Percentiles rank a stretch among this genome's conserved stretches.
Conservation (phyloP, 306 rosid genomes). For the Mucuna pruriens region DNA sequence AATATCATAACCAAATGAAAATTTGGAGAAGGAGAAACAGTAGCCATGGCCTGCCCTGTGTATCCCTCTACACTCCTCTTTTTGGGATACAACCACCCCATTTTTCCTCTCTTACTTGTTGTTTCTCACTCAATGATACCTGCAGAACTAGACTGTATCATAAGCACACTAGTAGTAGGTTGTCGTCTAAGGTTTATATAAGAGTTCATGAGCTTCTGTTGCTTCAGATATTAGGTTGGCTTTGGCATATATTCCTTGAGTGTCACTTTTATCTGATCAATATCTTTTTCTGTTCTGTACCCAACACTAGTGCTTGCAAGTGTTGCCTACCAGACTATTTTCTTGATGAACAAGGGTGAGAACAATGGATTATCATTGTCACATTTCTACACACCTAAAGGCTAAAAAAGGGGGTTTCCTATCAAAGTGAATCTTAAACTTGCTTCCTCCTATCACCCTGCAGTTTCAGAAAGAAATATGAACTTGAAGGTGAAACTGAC, state of each 20-base stretch:
- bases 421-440: background rate
- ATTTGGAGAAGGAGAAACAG: slow-evolving; percentile 64
- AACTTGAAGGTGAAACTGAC: background rate
- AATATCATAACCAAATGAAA: slow-evolving; percentile 69
- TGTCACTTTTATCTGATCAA: slow-evolving; percentile 48
- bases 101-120: slow-evolving; percentile 22
- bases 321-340: slow-evolving; percentile 35
- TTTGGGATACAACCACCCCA: slow-evolving; percentile 73
- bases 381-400: background rate
- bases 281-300: slow-evolving; percentile 38
- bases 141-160: slow-evolving; percentile 3
- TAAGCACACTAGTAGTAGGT: background rate
- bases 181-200: slow-evolving; percentile 24
- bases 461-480: background rate
- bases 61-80: slow-evolving; percentile 67
- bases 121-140: background rate
- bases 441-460: background rate
- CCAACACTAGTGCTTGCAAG: slow-evolving; percentile 42
- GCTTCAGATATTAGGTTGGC: slow-evolving; percentile 37
- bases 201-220: slow-evolving; percentile 33
- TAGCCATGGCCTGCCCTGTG: slow-evolving; percentile 54
- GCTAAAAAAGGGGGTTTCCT: background rate
- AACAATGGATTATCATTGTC: background rate
- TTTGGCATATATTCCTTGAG: slow-evolving; percentile 90
- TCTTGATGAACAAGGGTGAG: slow-evolving; percentile 42